Base-by-base conservation (phyloP, 1,284 basidiomycete species). In the Grifola frondosa region DNA sequence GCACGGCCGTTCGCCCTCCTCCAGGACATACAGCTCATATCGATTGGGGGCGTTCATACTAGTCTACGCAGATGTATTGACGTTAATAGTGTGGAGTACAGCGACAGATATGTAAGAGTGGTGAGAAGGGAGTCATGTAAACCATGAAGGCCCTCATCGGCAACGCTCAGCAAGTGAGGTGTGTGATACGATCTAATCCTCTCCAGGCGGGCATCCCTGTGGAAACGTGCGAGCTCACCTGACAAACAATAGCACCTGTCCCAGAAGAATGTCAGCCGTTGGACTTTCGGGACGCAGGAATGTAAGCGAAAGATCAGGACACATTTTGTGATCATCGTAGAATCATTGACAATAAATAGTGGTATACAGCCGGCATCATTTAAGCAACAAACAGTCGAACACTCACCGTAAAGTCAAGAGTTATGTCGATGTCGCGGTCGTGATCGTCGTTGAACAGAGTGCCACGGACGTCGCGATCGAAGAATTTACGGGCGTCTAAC, bases 41-140 rank as follows among this genome's bases (percentile, higher is more conserved):
- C 96, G 84, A 65, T 87, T 86, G 8, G 94, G 94, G 37, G 92
- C 92, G 70, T 99, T 99, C 85, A 96, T 95, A 50, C 31, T 44
- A 36, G 34, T 37, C 44, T 53, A 53, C 44, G 33, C n/a, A n/a
- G n/a, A n/a, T n/a, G n/a, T n/a, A 22, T n/a, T 15, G 22, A 37
- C 11, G 29, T 5, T 26, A 13, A 25, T 15, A 15, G 30, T 15
- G 15, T 9, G n/a, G 9, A 17, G 19, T 32, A 17, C 19, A 28
- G 30, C 19, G n/a, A 32, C 9, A 11, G 10, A 10, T 15, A 32
- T 16, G 30, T 16, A 16, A 9, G n/a, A 15, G 30, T 10, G 30
- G 19, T 32, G 30, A 8, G 19, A 16, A 32, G 8, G 10, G 15
- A 16, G 30, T 32, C 30, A 32, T 32, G 30, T 32, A 32, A 32